Conservation (phyloP, 2,329 filamentous ascomycete species). For the Metarhizium guizhouense region DNA sequence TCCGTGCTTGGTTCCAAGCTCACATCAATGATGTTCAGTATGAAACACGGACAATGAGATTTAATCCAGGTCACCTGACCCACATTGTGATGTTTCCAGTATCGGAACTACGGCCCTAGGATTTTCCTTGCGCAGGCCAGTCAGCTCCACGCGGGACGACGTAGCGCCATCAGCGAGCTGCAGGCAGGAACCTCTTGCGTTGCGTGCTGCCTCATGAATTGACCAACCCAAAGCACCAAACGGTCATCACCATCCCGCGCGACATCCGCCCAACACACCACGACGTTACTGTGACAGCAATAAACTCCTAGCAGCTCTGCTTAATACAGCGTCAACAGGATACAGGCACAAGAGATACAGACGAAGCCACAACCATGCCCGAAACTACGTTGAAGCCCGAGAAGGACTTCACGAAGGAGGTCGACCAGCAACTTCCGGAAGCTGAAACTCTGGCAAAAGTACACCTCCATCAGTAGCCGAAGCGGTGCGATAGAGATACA, state of each 20-base stretch:
- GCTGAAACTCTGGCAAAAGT: conserved; percentile 86
- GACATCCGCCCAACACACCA: not conserved
- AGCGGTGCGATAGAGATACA: not conserved
- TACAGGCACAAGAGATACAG: not conserved
- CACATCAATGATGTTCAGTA: too few species aligned
- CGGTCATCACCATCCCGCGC: conserved; percentile 10
- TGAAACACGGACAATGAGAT: too few species aligned
- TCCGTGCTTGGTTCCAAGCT: too few species aligned
- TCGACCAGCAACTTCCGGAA: conserved; percentile 83
- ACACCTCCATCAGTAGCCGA: not conserved
- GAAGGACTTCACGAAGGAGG: conserved; percentile 98
- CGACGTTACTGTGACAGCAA: not conserved
- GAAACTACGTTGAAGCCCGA: conserved; percentile 82
- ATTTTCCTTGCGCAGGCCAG: not conserved
- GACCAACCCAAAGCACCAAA: conserved; percentile 19
- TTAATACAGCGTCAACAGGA: not conserved
- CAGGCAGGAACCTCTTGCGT: conserved; percentile 30
- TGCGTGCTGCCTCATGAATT: conserved; percentile 19
- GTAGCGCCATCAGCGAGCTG: not conserved
- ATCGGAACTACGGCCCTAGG: not conserved
- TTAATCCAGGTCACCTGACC: not conserved
- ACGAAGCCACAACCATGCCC: conserved; percentile 51
- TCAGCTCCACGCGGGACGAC: not conserved
- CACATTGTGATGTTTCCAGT: not conserved
- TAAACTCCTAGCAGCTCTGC: too few species aligned